Base-by-base conservation (phyloP, 345 rosid species). In the Hibiscus trionum region DNA sequence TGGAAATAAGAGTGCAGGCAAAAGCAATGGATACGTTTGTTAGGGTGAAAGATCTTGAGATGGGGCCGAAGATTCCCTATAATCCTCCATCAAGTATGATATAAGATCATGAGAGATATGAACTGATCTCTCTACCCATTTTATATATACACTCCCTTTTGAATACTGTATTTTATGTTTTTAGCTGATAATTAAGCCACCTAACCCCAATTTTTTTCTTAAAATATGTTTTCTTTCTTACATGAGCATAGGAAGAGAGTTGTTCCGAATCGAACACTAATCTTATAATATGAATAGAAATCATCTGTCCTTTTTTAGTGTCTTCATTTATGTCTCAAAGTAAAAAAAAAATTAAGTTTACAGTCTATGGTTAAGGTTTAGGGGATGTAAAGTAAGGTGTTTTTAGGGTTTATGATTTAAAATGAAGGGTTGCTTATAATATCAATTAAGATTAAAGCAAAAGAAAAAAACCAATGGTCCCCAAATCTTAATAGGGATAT, bases 21-120 rank as follows among this genome's bases (percentile, higher is more conserved):
- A 58, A 58, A 58, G 62, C 62, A 58, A 10, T 11, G 72, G 56
- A 53, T 33, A 53, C 19, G 62, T 69, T 69, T 53, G 72, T 55
- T 55, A 69, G 63, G 62, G 63, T 55, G n/a, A 10, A 31, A 70
- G 62, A 70, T 70, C 73, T 70, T 53, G 19, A 26, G 12, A 70
- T 70, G 73, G 73, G 73, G 17, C 62, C 61, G 2, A 55, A 69
- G 61, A 31, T 55, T 55, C 61, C 31, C 17, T 53, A 53, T 69
- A 69, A 33, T 49, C 17, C 27, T 29, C 26, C 4, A 50, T 27
- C 4, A 31, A 4, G 37, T 14, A 12, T 46, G 42, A 19, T 55
- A 55, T 55, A 52, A 53, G 60, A 70, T 66, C 55, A 24, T 12
- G 31, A 69, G 61, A 69, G 62, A 58, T 58, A 58, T 58, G 62